Evolutionary conservation across 2,329 filamentous ascomycete genomes (phyloP).

Genomic region (Ophiocordyceps sinensis): DNA sequence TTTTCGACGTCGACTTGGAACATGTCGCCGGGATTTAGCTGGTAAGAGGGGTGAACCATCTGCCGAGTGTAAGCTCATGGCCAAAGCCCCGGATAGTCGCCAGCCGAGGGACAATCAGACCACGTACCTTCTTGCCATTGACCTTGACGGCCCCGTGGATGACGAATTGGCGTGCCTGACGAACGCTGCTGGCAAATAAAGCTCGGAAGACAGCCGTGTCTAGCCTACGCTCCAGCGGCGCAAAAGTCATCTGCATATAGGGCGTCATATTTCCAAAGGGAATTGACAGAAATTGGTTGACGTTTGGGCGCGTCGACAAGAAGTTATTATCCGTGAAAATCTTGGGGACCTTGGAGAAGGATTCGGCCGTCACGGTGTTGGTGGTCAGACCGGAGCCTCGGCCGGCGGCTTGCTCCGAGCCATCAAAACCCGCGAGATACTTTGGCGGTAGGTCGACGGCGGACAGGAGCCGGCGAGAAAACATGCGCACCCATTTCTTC

Average conservation of each 20-base stretch:
- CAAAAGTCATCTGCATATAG: conserved; percentile 94
- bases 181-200: conserved; percentile 82
- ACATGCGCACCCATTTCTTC: conserved; percentile 88
- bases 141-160: conserved; percentile 88
- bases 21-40: conserved; percentile 93
- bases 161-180: conserved; percentile 89
- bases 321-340: conserved; percentile 4
- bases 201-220: conserved; percentile 92
- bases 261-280: conserved; percentile 46
- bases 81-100: neutral
- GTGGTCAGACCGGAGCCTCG: conserved; percentile 56
- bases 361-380: conserved; percentile 16
- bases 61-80: conserved; percentile 19
- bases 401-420: conserved; percentile 68
- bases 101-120: neutral
- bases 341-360: conserved; percentile 16
- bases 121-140: conserved; percentile 78
- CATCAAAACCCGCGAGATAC: conserved; percentile 70
- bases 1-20: conserved; percentile 88
- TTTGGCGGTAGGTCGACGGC: conserved; percentile 73
- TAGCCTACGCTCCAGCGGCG: conserved; percentile 75
- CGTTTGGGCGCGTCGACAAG: conserved; percentile 5
- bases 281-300: conserved; percentile 18
- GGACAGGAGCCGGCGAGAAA: conserved; percentile 63
- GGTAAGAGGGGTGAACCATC: conserved; percentile 88